A percentile compares a stretch with the other conserved stretches of the same genome.
phyloP scores from a whole-genome alignment of 805 yeast genomes.

The Grigorovia yakushimaensis region DNA sequence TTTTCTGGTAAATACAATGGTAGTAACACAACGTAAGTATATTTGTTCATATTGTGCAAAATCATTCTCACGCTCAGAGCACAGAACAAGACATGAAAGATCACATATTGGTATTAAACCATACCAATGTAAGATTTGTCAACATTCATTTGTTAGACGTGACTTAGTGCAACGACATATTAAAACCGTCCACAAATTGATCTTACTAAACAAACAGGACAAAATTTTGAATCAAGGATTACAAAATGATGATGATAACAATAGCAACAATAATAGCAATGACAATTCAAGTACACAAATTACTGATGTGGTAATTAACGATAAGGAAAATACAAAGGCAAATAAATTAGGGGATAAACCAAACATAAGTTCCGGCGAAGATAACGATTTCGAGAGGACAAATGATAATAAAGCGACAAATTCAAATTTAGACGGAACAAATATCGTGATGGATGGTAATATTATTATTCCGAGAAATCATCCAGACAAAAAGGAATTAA shows the following conservation, averaged over 20 bases:
- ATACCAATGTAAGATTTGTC: slow-evolving; percentile 60
- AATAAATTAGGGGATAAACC: background rate
- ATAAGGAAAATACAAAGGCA: background rate
- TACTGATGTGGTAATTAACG: background rate
- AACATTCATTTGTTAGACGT: slow-evolving; percentile 65
- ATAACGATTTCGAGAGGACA: too few species aligned
- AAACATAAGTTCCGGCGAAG: background rate
- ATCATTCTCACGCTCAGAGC: slow-evolving; percentile 72
- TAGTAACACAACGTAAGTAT: slow-evolving; percentile 48
- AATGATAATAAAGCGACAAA: background rate
- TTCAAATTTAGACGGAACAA: background rate
- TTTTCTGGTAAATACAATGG: slow-evolving; percentile 4
- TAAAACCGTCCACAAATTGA: slow-evolving; percentile 55
- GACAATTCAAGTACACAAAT: background rate
- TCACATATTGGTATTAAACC: slow-evolving; percentile 78
- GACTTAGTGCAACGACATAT: slow-evolving; percentile 70
- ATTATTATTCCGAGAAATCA: background rate
- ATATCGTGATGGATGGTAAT: background rate
- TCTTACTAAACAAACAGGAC: background rate
- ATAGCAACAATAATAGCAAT: background rate
- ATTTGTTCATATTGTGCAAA: slow-evolving; percentile 73
- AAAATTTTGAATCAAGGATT: background rate
- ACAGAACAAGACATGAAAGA: slow-evolving; percentile 66
- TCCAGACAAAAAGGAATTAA: background rate
- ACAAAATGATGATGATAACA: background rate